Base-by-base conservation (phyloP, 2,329 filamentous ascomycete genomes). In the Apiospora malaysiana region DNA sequence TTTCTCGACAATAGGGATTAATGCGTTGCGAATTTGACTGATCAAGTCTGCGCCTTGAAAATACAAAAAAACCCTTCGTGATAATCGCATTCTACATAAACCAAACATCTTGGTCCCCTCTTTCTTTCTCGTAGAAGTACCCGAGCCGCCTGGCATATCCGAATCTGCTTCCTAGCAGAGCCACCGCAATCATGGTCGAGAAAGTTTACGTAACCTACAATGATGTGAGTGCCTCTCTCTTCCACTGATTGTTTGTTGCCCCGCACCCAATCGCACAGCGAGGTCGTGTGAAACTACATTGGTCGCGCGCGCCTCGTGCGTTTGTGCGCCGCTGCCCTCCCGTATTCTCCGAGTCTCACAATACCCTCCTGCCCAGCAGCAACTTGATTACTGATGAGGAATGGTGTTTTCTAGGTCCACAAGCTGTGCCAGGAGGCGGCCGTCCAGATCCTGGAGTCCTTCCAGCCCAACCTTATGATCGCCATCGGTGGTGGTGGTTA, bases 401-500 rank as follows among this genome's bases (percentile, higher is more conserved):
- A 63, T 56, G 37, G 6, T 45, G 6, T 43, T 69, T 71, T 70
- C 74, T 79, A 98, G 95, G 93, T 99, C 79, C 96, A 99, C 90
- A 97, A 97, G 85, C 90, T 98, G 81, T 99, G 96, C 87, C 93
- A 98, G 85, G 88, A 92, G 80, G 91, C 94, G 23, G 96, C 95
- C 49, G 88, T 90, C 74, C 86, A 87, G 77, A 97, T 98, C 81
- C 91, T 99, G 77, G 86, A 91, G 80, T 90, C 93, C 21, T 94
- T 97, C 87, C 89, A 94, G 81, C 96, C 96, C 49, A 94, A 97
- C 82, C 93, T 99, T 77, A 97, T 99, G 89, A 97, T 99, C 82
- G 96, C 96, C 81, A 98, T 98, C 82, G 96, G 96, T 78, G 96
- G 96, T 75, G 96, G 96, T 78, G 96, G 96, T 78, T 99, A 98